Evolutionary conservation across 2,329 filamentous ascomycete genomes (phyloP).

Genomic region (Alternaria tenuissima): DNA sequence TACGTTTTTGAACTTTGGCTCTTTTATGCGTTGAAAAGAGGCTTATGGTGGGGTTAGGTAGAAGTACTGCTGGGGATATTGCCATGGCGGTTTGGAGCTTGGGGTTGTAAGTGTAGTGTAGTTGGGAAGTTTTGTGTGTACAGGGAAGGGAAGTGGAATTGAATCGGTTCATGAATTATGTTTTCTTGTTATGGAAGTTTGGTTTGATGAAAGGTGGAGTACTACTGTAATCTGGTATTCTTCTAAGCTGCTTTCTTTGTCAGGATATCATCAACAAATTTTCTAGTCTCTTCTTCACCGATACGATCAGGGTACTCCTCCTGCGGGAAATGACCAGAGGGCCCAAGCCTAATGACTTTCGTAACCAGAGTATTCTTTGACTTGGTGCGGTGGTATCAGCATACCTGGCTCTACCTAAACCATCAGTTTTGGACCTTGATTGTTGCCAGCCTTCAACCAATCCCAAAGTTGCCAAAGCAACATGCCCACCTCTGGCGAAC

Average conservation of each 20-base stretch:
- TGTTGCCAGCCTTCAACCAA: too few species aligned
- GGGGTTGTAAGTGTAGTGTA: background rate
- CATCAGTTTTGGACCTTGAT: too few species aligned
- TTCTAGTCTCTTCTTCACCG: background rate
- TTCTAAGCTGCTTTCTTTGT: background rate
- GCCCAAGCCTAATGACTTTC: background rate
- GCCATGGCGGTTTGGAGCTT: background rate
- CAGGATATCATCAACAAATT: background rate
- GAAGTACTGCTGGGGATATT: background rate
- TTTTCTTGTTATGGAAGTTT: too few species aligned
- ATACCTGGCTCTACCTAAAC: too few species aligned
- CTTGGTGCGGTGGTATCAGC: too few species aligned
- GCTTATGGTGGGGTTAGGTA: background rate
- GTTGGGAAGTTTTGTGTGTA: accelerated
- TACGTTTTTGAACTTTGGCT: conserved; percentile 14
- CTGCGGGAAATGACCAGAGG: background rate
- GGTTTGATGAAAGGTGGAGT: background rate
- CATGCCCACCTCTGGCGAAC: too few species aligned
- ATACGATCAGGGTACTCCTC: background rate
- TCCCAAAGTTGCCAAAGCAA: too few species aligned
- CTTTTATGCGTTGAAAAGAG: conserved; percentile 9
- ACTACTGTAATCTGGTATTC: background rate
- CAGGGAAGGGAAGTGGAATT: too few species aligned
- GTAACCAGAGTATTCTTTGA: too few species aligned
- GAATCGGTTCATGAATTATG: too few species aligned